These are phyloP conservation scores for Talaromyces sp. DNA, from an alignment of 2,329 filamentous ascomycete genomes.

Conservation along the genomic window DNA sequence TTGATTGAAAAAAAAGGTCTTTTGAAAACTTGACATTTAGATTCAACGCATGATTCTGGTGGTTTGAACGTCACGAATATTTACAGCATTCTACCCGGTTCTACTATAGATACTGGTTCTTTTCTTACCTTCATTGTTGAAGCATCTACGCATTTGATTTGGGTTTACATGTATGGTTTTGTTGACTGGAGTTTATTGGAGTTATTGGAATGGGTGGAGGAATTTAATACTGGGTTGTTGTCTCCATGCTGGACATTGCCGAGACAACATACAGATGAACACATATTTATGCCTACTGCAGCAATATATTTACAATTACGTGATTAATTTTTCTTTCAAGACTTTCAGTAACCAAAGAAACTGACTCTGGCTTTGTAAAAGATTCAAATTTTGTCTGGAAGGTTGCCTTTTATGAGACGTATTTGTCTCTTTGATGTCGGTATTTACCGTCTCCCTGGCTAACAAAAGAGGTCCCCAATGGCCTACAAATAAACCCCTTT, in stretches of 20 bases:
- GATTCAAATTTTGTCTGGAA: too few relatives aligned
- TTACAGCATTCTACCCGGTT: background rate
- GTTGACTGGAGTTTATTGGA: background rate
- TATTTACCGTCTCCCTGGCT: background rate
- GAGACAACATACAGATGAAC: background rate
- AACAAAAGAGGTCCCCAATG: background rate
- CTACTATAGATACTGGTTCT: background rate
- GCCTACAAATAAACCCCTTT: background rate
- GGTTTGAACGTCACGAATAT: background rate
- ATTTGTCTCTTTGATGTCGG: background rate
- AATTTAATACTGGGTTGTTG: background rate
- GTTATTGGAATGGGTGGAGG: background rate
- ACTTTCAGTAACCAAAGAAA: too few relatives aligned
- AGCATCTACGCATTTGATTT: background rate
- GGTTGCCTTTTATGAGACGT: background rate
- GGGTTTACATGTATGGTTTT: background rate
- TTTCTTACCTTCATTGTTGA: background rate
- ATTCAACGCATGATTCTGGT: background rate
- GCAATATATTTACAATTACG: background rate
- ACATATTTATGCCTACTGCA: background rate
- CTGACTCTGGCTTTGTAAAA: too few relatives aligned
- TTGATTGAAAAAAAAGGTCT: background rate
- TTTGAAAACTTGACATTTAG: background rate
- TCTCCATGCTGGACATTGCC: background rate
- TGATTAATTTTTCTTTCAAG: background rate